Conservation (phyloP, 2,329 filamentous ascomycete species). For the Cladorrhinum sp. region DNA sequence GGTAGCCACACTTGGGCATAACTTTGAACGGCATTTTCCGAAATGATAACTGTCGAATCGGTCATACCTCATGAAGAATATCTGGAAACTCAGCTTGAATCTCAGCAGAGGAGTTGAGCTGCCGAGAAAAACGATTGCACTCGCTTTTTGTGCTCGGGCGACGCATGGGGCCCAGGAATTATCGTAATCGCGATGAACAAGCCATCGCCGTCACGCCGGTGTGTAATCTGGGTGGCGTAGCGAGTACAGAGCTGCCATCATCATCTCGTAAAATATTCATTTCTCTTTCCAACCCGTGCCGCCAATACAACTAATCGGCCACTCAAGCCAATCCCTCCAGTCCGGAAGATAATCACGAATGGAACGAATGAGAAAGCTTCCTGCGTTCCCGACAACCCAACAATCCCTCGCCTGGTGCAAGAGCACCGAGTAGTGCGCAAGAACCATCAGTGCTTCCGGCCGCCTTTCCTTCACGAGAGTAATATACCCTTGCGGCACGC, state of each 20-base stretch:
- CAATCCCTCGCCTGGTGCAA: constrained; percentile 33
- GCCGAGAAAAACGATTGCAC: constrained; percentile 17
- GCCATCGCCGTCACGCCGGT: constrained; percentile 36
- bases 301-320: constrained; percentile 20
- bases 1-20: background rate
- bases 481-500: constrained; percentile 28
- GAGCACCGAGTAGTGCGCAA: constrained; percentile 42
- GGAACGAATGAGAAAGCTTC: constrained; percentile 24
- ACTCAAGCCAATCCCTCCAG: constrained; percentile 29
- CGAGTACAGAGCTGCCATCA: too few relatives aligned
- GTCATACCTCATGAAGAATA: constrained; percentile 44
- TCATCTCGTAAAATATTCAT: too few relatives aligned
- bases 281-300: too few relatives aligned
- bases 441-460: constrained; percentile 41
- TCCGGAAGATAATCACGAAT: constrained; percentile 22
- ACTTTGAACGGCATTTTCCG: too few relatives aligned
- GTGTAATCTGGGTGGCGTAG: constrained; percentile 48
- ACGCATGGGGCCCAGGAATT: constrained; percentile 32
- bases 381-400: constrained; percentile 34
- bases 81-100: constrained; percentile 31
- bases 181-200: constrained; percentile 43
- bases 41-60: too few relatives aligned
- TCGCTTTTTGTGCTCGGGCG: constrained; percentile 20
- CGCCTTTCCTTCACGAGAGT: constrained; percentile 34
- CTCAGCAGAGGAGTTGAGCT: constrained; percentile 30